Conservation (phyloP, 805 yeast species). For the Lipomyces orientalis region DNA sequence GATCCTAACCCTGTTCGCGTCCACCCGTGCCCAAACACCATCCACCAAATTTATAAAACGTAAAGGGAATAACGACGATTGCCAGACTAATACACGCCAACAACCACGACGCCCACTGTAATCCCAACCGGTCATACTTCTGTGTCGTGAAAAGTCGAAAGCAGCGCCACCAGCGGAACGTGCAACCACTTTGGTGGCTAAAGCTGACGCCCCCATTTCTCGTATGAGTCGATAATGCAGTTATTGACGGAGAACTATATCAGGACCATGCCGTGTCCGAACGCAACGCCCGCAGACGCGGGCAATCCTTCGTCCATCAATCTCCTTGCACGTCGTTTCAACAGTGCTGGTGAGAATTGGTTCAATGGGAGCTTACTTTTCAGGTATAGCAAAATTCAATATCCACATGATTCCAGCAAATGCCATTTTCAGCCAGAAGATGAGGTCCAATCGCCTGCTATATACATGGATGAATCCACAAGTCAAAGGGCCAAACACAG, state of each 20-base stretch:
- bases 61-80: constrained; percentile 60
- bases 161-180: constrained; percentile 65
- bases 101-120: constrained; percentile 59
- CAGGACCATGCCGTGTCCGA: constrained; percentile 58
- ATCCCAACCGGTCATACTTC: constrained; percentile 55
- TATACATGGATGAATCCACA: constrained; percentile 81
- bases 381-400: constrained; percentile 70
- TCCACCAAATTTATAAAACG: too few species aligned
- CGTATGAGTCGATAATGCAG: constrained; percentile 74
- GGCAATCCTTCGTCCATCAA: constrained; percentile 46
- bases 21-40: too few species aligned
- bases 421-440: constrained; percentile 90
- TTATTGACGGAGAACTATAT: constrained; percentile 72
- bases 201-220: constrained; percentile 48
- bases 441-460: constrained; percentile 61
- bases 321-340: constrained; percentile 68
- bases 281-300: constrained; percentile 59
- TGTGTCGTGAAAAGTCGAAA: constrained; percentile 59
- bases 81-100: constrained; percentile 57
- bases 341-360: constrained; percentile 79
- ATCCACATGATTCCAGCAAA: constrained; percentile 87
- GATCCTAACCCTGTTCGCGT: too few species aligned
- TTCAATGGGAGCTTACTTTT: constrained; percentile 51
- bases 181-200: constrained; percentile 63
- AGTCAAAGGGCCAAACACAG: constrained; percentile 81